Evolutionary conservation across 345 rosid species (phyloP).

Genomic region (Salix purpurea): DNA sequence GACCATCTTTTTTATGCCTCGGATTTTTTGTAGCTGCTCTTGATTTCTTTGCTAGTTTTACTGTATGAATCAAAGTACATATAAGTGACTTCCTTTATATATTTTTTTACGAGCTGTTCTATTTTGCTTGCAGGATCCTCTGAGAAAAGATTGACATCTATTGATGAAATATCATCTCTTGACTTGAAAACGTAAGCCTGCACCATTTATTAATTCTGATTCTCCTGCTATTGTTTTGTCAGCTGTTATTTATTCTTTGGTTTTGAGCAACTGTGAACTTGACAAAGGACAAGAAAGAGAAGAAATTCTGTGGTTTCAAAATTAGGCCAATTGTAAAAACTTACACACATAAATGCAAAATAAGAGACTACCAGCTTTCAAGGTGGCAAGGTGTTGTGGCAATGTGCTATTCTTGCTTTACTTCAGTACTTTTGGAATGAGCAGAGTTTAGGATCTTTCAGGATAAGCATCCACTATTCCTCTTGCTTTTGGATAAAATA

Average conservation of each 20-base stretch:
- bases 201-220: neutral
- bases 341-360: no score
- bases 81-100: neutral
- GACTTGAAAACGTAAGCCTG: constrained; percentile 68
- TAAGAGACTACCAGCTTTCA: no score
- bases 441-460: no score
- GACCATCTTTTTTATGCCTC: neutral
- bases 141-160: constrained; percentile 51
- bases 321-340: neutral
- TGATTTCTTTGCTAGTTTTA: neutral
- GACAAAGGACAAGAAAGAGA: neutral
- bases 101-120: neutral
- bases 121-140: constrained; percentile 48
- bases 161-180: constrained; percentile 57
- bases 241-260: neutral
- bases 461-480: no score
- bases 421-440: no score
- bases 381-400: no score
- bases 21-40: neutral
- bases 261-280: neutral
- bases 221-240: neutral
- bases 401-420: no score
- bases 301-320: no score
- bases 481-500: no score
- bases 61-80: neutral